Percentiles rank a stretch among this genome's conserved stretches.
Conservation (phyloP, 148 eudicot genomes). For the Rhododendron vialii region DNA sequence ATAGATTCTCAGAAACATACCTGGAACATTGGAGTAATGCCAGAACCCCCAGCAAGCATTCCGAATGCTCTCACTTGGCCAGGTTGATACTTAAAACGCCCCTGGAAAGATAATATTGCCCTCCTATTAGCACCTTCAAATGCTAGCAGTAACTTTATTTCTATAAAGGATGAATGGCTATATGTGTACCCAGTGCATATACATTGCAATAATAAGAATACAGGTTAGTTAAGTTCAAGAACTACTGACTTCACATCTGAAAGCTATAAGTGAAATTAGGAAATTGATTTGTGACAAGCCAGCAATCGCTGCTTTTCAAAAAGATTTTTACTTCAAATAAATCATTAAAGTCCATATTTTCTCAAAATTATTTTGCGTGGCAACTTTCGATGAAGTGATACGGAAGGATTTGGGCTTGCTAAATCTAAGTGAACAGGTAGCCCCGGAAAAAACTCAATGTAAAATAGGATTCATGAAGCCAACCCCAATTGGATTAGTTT, state of each 20-base stretch:
- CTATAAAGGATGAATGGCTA: neutral
- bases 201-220: neutral
- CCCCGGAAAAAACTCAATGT: no score
- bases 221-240: neutral
- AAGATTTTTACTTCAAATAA: neutral
- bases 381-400: no score
- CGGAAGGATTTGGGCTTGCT: no score
- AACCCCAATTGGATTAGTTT: no score
- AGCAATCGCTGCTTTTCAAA: neutral
- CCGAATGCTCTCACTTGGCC: slow-evolving; percentile 88
- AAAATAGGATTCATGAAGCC: no score
- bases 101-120: slow-evolving; percentile 32
- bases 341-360: neutral
- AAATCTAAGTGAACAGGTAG: no score
- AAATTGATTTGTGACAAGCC: neutral
- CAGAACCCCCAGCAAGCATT: slow-evolving; percentile 96
- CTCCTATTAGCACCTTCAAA: slow-evolving; percentile 7
- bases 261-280: neutral
- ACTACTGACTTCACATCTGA: neutral
- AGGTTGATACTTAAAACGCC: slow-evolving; percentile 82
- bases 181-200: neutral
- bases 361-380: neutral
- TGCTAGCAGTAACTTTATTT: neutral
- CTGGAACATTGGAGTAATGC: slow-evolving; percentile 89
- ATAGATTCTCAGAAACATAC: slow-evolving; percentile 22